Percentiles rank a stretch among this genome's conserved stretches.
Conservation (phyloP, 2,329 filamentous ascomycete genomes). For the Arthrobotrys conoides region DNA sequence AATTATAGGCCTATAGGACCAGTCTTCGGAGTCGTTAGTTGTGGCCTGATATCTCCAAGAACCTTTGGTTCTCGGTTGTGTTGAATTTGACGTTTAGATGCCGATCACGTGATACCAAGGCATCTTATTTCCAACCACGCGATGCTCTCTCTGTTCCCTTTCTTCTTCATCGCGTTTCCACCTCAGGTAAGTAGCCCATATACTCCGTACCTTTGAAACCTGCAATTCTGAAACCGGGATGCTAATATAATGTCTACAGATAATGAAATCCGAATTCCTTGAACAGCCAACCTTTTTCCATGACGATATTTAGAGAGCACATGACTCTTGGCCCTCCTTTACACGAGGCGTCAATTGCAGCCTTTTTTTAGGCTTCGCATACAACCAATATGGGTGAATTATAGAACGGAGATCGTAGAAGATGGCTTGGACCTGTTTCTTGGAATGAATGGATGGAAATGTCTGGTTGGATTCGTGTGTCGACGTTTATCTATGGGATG, state of each 20-base stretch:
- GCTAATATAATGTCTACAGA: constrained; percentile 5
- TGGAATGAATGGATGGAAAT: constrained; percentile 22
- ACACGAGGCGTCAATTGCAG: constrained; percentile 49
- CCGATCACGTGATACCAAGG: constrained; percentile 38
- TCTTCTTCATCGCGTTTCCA: constrained; percentile 59
- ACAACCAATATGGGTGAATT: constrained; percentile 59
- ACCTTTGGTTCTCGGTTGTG: constrained; percentile 26
- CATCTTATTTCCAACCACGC: constrained; percentile 38
- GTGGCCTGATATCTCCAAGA: constrained; percentile 4
- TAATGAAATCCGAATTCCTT: constrained; percentile 32
- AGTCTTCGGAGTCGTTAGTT: constrained; percentile 1
- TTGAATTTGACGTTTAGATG: constrained; percentile 27
- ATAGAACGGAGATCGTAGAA: constrained; percentile 61
- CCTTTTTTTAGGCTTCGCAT: constrained; percentile 9
- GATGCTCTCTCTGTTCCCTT: constrained; percentile 40
- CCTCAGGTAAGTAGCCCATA: constrained; percentile 29
- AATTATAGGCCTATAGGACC: background rate
- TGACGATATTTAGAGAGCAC: constrained; percentile 61
- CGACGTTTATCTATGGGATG: constrained; percentile 30
- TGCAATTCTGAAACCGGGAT: background rate
- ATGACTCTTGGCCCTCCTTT: constrained; percentile 59
- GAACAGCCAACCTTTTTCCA: constrained; percentile 43
- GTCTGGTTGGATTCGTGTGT: constrained; percentile 43
- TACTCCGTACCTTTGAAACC: background rate
- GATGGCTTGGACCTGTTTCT: constrained; percentile 10